These are phyloP conservation scores for Tilletiopsis washingtonensis DNA, from an alignment of 1,284 basidiomycete species.

Conservation along the genomic window DNA sequence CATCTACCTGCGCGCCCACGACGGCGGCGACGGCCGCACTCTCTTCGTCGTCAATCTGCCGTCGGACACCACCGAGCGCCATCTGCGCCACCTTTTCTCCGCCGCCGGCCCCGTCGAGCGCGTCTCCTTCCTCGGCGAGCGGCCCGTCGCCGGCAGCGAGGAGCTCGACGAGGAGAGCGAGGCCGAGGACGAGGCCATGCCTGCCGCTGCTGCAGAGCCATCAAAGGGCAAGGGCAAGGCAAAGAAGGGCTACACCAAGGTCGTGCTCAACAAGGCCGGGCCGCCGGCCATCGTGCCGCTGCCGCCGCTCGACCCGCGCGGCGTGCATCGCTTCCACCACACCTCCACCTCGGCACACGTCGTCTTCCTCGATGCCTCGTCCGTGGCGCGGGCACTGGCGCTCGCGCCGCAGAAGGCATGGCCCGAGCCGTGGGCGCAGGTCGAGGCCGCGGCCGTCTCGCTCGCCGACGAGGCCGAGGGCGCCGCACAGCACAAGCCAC, in stretches of 20 bases:
- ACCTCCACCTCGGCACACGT: constrained; percentile 32
- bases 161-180: constrained; percentile 1
- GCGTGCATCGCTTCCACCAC: constrained; percentile 11
- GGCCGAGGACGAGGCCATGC: constrained; percentile 11
- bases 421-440: constrained; percentile 11
- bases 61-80: constrained; percentile 27
- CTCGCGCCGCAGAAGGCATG: constrained; percentile 3
- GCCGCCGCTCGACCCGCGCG: constrained; percentile 8
- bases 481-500: background rate
- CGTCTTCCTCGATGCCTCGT: constrained; percentile 32
- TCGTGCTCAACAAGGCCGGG: background rate
- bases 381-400: constrained; percentile 23
- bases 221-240: constrained; percentile 9
- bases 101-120: constrained; percentile 28
- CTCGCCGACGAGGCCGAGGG: background rate
- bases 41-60: constrained; percentile 43
- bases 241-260: background rate
- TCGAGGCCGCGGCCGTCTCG: background rate
- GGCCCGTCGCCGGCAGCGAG: background rate
- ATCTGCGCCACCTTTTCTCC: constrained; percentile 27
- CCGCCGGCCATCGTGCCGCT: constrained; percentile 2
- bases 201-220: too few relatives aligned
- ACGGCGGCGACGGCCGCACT: constrained; percentile 21
- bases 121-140: constrained; percentile 11
- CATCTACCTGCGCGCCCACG: constrained; percentile 17